Percentiles rank a stretch among this genome's conserved stretches.
These are phyloP conservation scores for Eutypa lata DNA, from an alignment of 2,329 filamentous ascomycete species.

Conservation along the genomic window DNA sequence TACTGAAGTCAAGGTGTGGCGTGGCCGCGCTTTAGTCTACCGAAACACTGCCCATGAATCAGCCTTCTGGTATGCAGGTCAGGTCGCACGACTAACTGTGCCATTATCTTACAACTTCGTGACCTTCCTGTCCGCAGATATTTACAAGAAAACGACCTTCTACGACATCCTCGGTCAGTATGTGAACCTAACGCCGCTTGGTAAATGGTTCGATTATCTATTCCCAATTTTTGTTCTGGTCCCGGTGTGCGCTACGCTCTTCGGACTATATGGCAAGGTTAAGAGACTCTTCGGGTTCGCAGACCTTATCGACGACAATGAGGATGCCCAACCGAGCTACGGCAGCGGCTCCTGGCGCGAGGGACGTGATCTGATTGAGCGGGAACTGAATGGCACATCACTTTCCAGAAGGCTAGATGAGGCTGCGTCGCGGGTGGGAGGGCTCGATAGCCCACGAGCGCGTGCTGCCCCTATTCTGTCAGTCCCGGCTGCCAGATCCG, in stretches of 20 bases:
- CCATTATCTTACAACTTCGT: slow-evolving; percentile 95
- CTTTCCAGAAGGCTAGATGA: slow-evolving; percentile 48
- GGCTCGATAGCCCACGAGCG: slow-evolving; percentile 18
- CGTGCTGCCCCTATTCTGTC: slow-evolving; percentile 46
- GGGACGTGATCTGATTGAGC: slow-evolving; percentile 84
- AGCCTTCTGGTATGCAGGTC: slow-evolving; percentile 92
- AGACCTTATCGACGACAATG: slow-evolving; percentile 67
- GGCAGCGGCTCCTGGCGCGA: slow-evolving; percentile 87
- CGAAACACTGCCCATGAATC: slow-evolving; percentile 91
- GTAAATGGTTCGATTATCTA: slow-evolving; percentile 79
- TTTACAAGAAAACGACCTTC: slow-evolving; percentile 78
- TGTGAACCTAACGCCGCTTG: slow-evolving; percentile 79
- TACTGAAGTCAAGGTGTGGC: slow-evolving; percentile 95
- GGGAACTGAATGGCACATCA: slow-evolving; percentile 69
- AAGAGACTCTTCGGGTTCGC: slow-evolving; percentile 77
- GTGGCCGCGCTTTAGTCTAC: slow-evolving; percentile 83
- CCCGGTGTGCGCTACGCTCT: slow-evolving; percentile 80
- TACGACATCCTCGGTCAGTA: slow-evolving; percentile 80
- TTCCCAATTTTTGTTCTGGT: slow-evolving; percentile 87
- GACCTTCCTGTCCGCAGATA: slow-evolving; percentile 72
- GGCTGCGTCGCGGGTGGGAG: slow-evolving; percentile 32
- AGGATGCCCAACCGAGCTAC: slow-evolving; percentile 60
- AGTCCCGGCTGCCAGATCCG: slow-evolving; percentile 39
- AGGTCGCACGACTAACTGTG: slow-evolving; percentile 88
- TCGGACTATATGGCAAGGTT: slow-evolving; percentile 83